Percentiles rank a stretch among this genome's conserved stretches.
Evolutionary conservation across 2,329 filamentous ascomycete species (phyloP).

Genomic region (Fusarium virguliforme): DNA sequence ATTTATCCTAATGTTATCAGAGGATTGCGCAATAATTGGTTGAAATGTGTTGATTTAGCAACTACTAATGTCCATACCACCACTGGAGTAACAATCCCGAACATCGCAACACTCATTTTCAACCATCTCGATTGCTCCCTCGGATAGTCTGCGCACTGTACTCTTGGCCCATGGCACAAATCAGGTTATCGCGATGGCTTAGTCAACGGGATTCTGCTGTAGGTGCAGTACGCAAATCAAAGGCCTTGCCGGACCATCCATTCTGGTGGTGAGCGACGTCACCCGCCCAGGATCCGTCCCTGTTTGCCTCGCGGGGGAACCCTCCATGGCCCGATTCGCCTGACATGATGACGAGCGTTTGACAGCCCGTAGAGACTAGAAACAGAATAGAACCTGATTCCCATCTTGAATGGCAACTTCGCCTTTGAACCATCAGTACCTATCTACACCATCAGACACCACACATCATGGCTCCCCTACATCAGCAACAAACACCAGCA

Average conservation of each 20-base stretch:
- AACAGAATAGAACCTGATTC: constrained; percentile 8
- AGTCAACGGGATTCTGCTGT: not conserved
- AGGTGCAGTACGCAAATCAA: constrained; percentile 3
- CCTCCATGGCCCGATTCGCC: constrained; percentile 43
- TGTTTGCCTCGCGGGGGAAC: constrained; percentile 47
- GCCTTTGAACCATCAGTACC: not conserved
- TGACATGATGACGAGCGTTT: constrained; percentile 48
- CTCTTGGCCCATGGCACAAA: constrained; percentile 1
- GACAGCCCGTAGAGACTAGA: constrained; percentile 11
- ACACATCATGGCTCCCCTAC: constrained; percentile 28
- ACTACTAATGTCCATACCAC: not conserved
- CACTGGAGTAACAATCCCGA: not conserved
- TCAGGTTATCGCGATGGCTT: constrained; percentile 1
- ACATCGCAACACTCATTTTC: too few relatives aligned
- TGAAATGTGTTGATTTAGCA: not conserved
- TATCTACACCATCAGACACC: not conserved
- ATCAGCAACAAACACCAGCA: constrained; percentile 26
- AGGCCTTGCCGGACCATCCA: constrained; percentile 23
- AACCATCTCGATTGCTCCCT: constrained; percentile 4
- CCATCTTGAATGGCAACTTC: constrained; percentile 11
- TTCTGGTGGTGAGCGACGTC: constrained; percentile 44
- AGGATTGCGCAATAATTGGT: not conserved
- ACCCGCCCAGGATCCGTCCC: constrained; percentile 46
- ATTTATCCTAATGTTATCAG: not conserved
- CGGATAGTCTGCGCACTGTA: not conserved